A percentile compares a stretch with the other conserved stretches of the same genome.
Evolutionary conservation across 2,329 filamentous ascomycete genomes (phyloP).

Genomic region (Beauveria sp.): DNA sequence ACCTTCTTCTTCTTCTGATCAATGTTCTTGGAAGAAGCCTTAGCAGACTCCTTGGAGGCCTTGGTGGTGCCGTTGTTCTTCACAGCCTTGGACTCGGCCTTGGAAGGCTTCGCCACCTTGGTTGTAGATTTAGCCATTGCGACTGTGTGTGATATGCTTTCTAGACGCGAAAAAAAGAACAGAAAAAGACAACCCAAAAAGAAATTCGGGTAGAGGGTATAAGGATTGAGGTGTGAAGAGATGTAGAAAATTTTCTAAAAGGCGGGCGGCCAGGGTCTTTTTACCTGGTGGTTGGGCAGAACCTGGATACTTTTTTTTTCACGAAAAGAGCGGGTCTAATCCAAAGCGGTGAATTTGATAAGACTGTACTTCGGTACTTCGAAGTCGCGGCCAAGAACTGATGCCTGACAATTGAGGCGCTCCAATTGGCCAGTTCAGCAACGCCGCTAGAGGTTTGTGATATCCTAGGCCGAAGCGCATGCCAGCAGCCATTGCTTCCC

Average conservation of each 20-base stretch:
- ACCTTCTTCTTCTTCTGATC: conserved; percentile 42
- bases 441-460: conserved; percentile 10
- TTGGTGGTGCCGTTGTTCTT: conserved; percentile 64
- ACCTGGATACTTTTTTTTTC: conserved; percentile 22
- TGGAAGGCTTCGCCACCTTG: conserved; percentile 43
- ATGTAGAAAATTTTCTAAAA: conserved; percentile 15
- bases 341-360: conserved; percentile 27
- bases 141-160: conserved; percentile 19
- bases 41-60: conserved; percentile 57
- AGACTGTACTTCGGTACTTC: not conserved
- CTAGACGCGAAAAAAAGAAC: conserved; percentile 12
- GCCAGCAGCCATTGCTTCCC: not conserved
- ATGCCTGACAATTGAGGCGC: conserved; percentile 19
- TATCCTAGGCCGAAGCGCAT: conserved; percentile 4
- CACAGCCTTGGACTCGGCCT: conserved; percentile 46
- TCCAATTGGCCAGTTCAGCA: not conserved
- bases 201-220: conserved; percentile 15
- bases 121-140: conserved; percentile 63
- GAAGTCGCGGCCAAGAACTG: not conserved
- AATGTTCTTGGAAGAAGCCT: conserved; percentile 48
- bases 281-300: conserved; percentile 20
- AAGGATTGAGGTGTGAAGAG: conserved; percentile 5
- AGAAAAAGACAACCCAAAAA: conserved; percentile 13
- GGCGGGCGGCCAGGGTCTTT: conserved; percentile 15
- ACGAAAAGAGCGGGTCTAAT: conserved; percentile 25